These are phyloP conservation scores for Ustilago esculenta DNA, from an alignment of 1,284 basidiomycete species.

Conservation along the genomic window DNA sequence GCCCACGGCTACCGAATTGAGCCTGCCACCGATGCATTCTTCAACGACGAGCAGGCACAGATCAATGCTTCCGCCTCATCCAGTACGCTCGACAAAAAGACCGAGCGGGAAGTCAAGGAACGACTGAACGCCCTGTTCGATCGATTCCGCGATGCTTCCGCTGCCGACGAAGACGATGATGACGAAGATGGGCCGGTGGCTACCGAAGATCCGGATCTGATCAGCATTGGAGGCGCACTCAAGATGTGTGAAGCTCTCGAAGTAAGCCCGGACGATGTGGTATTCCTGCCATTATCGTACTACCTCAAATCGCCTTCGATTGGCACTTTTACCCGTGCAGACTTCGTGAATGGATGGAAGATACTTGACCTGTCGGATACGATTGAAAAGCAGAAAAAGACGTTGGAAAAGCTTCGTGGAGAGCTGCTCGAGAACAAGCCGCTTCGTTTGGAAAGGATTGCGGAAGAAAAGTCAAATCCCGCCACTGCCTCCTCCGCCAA, in stretches of 20 bases:
- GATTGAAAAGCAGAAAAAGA: constrained; percentile 51
- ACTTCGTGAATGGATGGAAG: constrained; percentile 61
- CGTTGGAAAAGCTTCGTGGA: constrained; percentile 45
- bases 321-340: constrained; percentile 55
- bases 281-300: constrained; percentile 62
- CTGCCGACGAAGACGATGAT: constrained; percentile 17
- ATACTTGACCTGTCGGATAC: constrained; percentile 51
- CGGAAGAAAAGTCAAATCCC: constrained; percentile 40
- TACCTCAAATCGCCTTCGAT: constrained; percentile 59
- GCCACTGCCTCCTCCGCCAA: constrained; percentile 28
- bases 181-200: constrained; percentile 13
- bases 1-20: constrained; percentile 77
- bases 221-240: constrained; percentile 61
- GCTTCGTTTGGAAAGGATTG: constrained; percentile 37
- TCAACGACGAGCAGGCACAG: constrained; percentile 68
- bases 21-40: constrained; percentile 79
- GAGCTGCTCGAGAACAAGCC: constrained; percentile 52
- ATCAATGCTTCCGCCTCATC: constrained; percentile 38
- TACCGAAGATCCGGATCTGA: constrained; percentile 50
- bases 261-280: constrained; percentile 59
- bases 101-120: constrained; percentile 50
- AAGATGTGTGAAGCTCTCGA: constrained; percentile 57
- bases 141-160: constrained; percentile 68
- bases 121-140: constrained; percentile 77
- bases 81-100: constrained; percentile 35